Percentiles rank a stretch among this genome's conserved stretches.
Conservation (phyloP, 176 grass and related monocot genomes). For the Aegilops speltoides region DNA sequence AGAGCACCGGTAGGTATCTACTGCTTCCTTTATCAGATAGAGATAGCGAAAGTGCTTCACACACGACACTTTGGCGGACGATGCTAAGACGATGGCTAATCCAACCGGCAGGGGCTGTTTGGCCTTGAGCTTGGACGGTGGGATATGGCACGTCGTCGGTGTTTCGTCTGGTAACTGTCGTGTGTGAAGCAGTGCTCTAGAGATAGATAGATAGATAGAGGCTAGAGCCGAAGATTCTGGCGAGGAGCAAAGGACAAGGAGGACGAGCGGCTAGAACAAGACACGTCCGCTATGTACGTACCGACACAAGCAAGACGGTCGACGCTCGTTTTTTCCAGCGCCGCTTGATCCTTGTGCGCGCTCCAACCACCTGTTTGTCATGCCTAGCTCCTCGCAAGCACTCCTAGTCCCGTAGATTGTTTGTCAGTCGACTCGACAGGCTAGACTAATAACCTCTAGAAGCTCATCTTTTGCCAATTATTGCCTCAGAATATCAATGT, state of each 20-base stretch:
- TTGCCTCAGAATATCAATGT: not conserved
- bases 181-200: too few relatives aligned
- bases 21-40: too few relatives aligned
- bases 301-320: not conserved
- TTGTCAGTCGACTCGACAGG: not conserved
- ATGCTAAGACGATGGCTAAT: too few relatives aligned
- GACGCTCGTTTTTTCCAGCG: not conserved
- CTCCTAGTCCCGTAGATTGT: not conserved
- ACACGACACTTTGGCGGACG: too few relatives aligned
- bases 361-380: not conserved
- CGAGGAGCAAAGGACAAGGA: conserved; percentile 10
- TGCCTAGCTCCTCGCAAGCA: not conserved
- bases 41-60: too few relatives aligned
- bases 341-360: not conserved
- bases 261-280: not conserved
- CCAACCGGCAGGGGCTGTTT: too few relatives aligned
- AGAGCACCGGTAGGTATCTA: not conserved
- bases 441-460: not conserved
- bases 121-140: too few relatives aligned
- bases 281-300: not conserved
- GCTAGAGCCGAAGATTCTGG: not conserved
- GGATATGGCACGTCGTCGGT: too few relatives aligned
- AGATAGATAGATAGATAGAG: too few relatives aligned
- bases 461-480: not conserved
- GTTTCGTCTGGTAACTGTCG: too few relatives aligned